These are phyloP conservation scores for Alternaria alternata DNA, from an alignment of 2,329 filamentous ascomycete species.

Conservation along the genomic window DNA sequence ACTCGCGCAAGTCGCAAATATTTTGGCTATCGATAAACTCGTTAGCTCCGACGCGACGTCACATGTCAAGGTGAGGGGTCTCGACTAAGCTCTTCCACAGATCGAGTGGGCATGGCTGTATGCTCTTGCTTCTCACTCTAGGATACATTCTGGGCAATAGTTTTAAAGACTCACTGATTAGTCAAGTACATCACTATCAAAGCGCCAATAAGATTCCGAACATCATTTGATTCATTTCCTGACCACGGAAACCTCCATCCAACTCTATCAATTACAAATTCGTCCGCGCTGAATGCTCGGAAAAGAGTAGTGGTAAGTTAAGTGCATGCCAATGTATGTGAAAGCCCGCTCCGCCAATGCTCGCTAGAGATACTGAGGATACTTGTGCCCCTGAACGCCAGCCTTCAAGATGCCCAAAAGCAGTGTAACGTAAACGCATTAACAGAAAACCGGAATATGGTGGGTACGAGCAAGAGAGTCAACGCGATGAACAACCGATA, in stretches of 20 bases:
- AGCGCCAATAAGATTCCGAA: neutral
- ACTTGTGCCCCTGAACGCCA: constrained; percentile 42
- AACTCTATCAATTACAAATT: constrained; percentile 39
- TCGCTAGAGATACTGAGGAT: constrained; percentile 50
- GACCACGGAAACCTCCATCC: constrained; percentile 15
- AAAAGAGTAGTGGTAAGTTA: constrained; percentile 30
- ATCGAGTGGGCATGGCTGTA: neutral
- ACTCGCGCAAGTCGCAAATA: constrained; percentile 25
- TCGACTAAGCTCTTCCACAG: neutral
- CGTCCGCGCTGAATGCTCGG: constrained; percentile 18
- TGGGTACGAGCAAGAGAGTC: constrained; percentile 24
- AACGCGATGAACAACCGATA: constrained; percentile 28
- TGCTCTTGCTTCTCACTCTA: neutral
- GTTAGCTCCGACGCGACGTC: constrained; percentile 16
- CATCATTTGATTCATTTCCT: constrained; percentile 18
- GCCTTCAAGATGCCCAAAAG: constrained; percentile 26
- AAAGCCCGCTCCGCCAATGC: constrained; percentile 50
- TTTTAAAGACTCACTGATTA: neutral
- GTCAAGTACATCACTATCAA: neutral
- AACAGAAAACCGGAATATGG: constrained; percentile 34
- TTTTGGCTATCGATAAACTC: constrained; percentile 39
- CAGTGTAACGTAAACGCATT: constrained; percentile 33
- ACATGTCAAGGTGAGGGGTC: constrained; percentile 14
- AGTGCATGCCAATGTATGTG: constrained; percentile 45
- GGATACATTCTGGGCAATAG: neutral